phyloP scores from a whole-genome alignment of 306 rosid species.

The Vigna radiata region DNA sequence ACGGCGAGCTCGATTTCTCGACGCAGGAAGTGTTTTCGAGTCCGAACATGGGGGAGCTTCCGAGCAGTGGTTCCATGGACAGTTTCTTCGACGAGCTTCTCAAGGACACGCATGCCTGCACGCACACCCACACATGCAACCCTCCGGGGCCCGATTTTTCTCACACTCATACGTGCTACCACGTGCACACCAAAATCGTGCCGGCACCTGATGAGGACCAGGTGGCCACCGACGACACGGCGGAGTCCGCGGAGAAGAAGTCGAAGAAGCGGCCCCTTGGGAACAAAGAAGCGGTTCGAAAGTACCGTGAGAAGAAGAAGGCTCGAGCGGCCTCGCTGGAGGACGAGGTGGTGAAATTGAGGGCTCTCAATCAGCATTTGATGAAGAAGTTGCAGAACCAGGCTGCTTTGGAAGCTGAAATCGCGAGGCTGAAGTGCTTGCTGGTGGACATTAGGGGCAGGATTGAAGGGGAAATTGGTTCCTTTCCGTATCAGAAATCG shows the following conservation, averaged over 20 bases:
- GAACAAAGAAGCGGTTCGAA: constrained; percentile 90
- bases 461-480: constrained; percentile 95
- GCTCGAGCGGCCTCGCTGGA: constrained; percentile 88
- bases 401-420: constrained; percentile 88
- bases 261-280: constrained; percentile 78
- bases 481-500: constrained; percentile 86
- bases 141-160: constrained; percentile 95
- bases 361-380: constrained; percentile 81
- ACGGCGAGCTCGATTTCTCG: constrained; percentile 87
- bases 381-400: constrained; percentile 88
- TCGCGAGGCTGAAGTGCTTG: constrained; percentile 91
- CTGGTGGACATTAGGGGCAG: constrained; percentile 98
- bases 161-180: constrained; percentile 95
- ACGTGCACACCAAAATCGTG: constrained; percentile 87
- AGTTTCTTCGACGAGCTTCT: constrained; percentile 81
- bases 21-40: constrained; percentile 72
- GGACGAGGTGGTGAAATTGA: constrained; percentile 86
- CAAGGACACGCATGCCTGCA: constrained; percentile 84
- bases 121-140: constrained; percentile 97
- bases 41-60: constrained; percentile 72
- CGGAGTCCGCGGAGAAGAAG: constrained; percentile 80
- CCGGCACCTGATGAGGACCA: constrained; percentile 72
- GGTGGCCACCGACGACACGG: constrained; percentile 76
- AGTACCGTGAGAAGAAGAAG: constrained; percentile 97
- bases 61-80: constrained; percentile 81